Conservation (phyloP, 805 yeast species). For the Debaryomyces hansenii region DNA sequence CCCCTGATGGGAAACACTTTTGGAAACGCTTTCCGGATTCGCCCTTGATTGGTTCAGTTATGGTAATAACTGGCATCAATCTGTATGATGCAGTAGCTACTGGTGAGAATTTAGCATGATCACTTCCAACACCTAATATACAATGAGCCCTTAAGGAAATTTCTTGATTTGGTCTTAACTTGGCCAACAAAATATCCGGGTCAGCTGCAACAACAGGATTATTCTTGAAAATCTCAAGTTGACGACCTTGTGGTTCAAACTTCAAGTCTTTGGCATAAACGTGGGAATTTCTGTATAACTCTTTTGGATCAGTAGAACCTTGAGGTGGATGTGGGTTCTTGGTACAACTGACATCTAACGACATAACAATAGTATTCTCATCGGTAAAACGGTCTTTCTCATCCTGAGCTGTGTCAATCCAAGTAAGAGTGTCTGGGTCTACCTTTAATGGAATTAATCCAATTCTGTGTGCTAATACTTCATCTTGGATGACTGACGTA, state of each 20-base stretch:
- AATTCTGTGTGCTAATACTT: conserved; percentile 91
- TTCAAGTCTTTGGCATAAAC: conserved; percentile 88
- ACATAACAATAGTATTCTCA: conserved; percentile 83
- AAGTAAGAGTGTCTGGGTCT: conserved; percentile 83
- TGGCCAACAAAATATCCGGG: conserved; percentile 87
- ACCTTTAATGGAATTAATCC: conserved; percentile 89
- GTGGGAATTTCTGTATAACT: conserved; percentile 77
- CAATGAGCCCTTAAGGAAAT: conserved; percentile 89
- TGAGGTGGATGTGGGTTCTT: conserved; percentile 81
- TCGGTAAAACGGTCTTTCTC: conserved; percentile 73
- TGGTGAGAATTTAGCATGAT: conserved; percentile 97
- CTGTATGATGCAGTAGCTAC: conserved; percentile 96
- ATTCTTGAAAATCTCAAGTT: conserved; percentile 65
- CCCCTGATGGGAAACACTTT: conserved; percentile 92
- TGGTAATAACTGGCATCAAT: conserved; percentile 83
- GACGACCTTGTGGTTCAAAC: conserved; percentile 91
- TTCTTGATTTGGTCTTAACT: conserved; percentile 96
- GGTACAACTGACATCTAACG: conserved; percentile 80
- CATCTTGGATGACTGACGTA: conserved; percentile 96
- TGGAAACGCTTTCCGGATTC: conserved; percentile 76
- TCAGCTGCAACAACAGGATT: conserved; percentile 74
- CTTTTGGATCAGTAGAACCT: conserved; percentile 76
- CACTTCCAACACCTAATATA: conserved; percentile 86
- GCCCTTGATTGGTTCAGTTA: conserved; percentile 72
- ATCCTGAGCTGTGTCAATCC: conserved; percentile 71